Evolutionary conservation across 805 yeast species (phyloP), one percentile per base, ranked within the genome.

Genomic region (Lipomyces sp.): DNA sequence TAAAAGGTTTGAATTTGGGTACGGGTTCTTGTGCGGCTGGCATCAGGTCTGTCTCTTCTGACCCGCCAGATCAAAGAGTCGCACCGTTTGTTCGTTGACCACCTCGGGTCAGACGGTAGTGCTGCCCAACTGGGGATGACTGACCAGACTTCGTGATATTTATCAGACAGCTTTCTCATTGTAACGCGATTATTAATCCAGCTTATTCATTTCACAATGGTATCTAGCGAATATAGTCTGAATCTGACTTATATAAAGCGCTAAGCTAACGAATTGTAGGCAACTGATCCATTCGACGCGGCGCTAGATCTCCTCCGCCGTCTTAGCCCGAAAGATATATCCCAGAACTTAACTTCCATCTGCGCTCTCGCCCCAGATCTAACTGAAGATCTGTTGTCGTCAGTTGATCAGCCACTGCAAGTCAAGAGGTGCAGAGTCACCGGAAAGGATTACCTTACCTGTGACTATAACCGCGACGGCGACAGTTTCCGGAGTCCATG

Each of bases 391-490:
- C 81, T 94, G 66, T 81, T 94, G 59, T 85, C 96, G 4, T 85
- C 95, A 0, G 92, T 94, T 11, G 99, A 94, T 78, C 87, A 89
- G 60, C 98, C 98, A 33, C 81, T 94, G 72, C 78, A 80, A 51
- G 80, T 85, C 54, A 74, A 80, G 57, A 79, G 79, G 48, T 89
- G 92, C 75, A 72, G 74, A 8, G 78, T 79, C 34, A 75, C 85
- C 13, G 90, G 90, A 10, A 89, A 89, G 77, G 84, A 84, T 65
- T 94, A 83, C 76, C 82, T 94, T 64, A 85, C 93, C 61, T 94
- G 98, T 79, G 99, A 94, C 77, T 94, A 94, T 77, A 94, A 94
- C 78, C 84, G 99, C 72, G 99, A 94, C 75, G 93, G 96, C 6
- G 98, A 94, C 78, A 87, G 93, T 29, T 90, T 84, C 78, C 84